phyloP scores from a whole-genome alignment of 2,329 filamentous ascomycete species.

The Diplodia corticola region DNA sequence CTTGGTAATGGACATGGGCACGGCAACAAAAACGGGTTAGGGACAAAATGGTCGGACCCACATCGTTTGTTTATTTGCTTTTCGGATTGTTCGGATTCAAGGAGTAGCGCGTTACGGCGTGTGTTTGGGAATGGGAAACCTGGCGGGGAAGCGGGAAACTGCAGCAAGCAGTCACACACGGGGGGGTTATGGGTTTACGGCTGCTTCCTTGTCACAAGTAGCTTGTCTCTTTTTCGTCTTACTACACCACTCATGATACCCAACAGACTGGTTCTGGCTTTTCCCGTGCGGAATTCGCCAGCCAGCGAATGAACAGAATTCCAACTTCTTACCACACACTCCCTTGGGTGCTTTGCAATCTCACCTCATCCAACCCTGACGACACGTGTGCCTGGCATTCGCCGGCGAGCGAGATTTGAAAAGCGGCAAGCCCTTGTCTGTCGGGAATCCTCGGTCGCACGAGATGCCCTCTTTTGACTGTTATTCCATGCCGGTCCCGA shows the following conservation, averaged over 20 bases:
- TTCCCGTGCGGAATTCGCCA: not conserved
- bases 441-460: not conserved
- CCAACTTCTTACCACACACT: not conserved
- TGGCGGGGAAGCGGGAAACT: not conserved
- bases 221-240: not conserved
- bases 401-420: not conserved
- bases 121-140: constrained; percentile 5
- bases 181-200: not conserved
- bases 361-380: constrained; percentile 12
- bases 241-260: constrained; percentile 9
- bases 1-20: not conserved
- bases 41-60: constrained; percentile 4
- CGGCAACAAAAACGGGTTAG: constrained; percentile 8
- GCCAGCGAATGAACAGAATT: not conserved
- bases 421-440: not conserved
- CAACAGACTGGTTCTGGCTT: constrained; percentile 8
- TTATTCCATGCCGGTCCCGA: not conserved
- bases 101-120: not conserved
- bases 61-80: constrained; percentile 2
- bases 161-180: not conserved
- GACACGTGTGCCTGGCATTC: not conserved
- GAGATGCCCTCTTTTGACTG: not conserved
- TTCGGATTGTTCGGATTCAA: not conserved
- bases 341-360: not conserved
- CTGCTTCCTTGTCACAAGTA: not conserved